phyloP scores from a whole-genome alignment of 257 asterid genomes.

The Buddleja alternifolia region DNA sequence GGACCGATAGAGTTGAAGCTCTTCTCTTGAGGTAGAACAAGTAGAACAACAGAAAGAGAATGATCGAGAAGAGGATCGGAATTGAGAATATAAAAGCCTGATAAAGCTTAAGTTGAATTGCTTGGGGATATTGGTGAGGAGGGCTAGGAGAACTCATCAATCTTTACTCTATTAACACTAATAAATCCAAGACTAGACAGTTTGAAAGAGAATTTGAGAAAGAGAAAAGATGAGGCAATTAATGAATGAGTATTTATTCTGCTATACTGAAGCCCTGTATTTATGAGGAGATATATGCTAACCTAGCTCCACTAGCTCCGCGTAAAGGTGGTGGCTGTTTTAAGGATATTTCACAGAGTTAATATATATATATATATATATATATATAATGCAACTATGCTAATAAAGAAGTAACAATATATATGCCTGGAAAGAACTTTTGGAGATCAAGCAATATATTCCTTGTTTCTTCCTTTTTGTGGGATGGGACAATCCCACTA shows the following conservation, averaged over 20 bases:
- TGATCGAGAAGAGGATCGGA: conserved; percentile 82
- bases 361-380: conserved; percentile 9
- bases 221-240: neutral
- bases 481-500: conserved; percentile 39
- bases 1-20: conserved; percentile 36
- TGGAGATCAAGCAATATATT: conserved; percentile 36
- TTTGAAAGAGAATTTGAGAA: neutral
- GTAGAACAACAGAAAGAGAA: conserved; percentile 70
- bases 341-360: conserved; percentile 28
- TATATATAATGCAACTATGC: conserved; percentile 27
- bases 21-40: conserved; percentile 84
- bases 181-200: neutral
- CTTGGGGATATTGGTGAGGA: conserved; percentile 69
- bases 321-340: neutral
- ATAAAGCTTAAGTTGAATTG: conserved; percentile 72
- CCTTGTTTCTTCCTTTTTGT: conserved; percentile 27
- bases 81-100: conserved; percentile 87
- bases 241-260: neutral
- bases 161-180: neutral
- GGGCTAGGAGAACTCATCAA: conserved; percentile 49
- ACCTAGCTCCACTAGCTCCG: too few relatives aligned
- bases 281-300: too few relatives aligned
- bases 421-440: conserved; percentile 28
- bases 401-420: conserved; percentile 31
- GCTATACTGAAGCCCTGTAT: neutral